Percentiles rank a stretch among this genome's conserved stretches.
Conservation (phyloP, 495 filamentous ascomycete species). For the Penicillium chermesinum region DNA sequence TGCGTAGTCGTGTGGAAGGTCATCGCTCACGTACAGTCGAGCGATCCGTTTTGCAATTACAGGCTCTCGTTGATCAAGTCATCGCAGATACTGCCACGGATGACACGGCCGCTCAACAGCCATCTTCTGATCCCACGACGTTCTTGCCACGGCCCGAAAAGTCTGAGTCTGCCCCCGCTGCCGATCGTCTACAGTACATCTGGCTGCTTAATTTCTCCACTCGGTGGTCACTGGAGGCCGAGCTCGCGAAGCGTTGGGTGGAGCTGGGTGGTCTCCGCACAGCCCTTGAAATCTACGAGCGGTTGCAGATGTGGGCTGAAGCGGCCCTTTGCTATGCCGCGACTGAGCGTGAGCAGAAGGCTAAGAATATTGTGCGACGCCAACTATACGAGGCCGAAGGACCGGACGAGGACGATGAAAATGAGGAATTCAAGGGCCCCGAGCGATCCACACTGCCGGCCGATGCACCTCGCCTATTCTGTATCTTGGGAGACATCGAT, state of each 20-base stretch:
- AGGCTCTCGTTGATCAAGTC: conserved; percentile 93
- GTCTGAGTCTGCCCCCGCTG: conserved; percentile 69
- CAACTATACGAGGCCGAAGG: conserved; percentile 66
- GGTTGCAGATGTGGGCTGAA: conserved; percentile 92
- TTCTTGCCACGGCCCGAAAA: conserved; percentile 79
- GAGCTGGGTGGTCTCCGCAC: conserved; percentile 79
- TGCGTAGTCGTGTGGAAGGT: conserved; percentile 83
- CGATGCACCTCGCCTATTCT: conserved; percentile 84
- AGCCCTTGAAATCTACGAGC: conserved; percentile 92
- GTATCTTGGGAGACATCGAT: conserved; percentile 90
- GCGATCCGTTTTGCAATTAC: conserved; percentile 84
- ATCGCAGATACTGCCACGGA: conserved; percentile 72
- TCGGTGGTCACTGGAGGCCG: conserved; percentile 88
- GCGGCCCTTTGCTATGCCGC: conserved; percentile 83
- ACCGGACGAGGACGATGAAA: conserved; percentile 41
- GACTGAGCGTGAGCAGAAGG: conserved; percentile 80
- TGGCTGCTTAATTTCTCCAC: conserved; percentile 78
- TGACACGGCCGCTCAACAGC: conserved; percentile 28
- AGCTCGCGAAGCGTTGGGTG: conserved; percentile 88
- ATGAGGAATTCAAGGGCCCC: conserved; percentile 54
- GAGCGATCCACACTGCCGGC: conserved; percentile 65
- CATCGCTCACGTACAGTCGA: conserved; percentile 82
- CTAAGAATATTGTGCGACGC: conserved; percentile 63
- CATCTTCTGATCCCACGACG: conserved; percentile 46
- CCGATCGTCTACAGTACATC: conserved; percentile 74